Base-by-base conservation (phyloP, 768 basidiomycete species). In the Suillus discolor region DNA sequence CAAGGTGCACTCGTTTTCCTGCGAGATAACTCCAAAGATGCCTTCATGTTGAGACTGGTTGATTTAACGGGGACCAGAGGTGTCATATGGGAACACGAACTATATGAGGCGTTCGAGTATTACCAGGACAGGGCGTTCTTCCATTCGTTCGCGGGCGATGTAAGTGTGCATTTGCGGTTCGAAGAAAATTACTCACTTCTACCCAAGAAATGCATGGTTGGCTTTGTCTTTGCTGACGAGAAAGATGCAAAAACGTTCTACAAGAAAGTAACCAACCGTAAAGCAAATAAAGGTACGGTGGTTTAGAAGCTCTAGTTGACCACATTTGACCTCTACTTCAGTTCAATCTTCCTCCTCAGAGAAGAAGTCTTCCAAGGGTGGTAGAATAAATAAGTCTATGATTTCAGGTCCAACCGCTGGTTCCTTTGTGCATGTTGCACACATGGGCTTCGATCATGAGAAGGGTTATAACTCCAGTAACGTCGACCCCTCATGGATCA, bases 371-470 rank as follows among this genome's bases (percentile, higher is more conserved):
- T 74, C 79, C 60, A 89, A 88, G 68, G 86, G 87, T 8, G 91
- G 93, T 57, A 91, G 89, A 76, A 92, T 98, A 65, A 91, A 97
- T 80, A 98, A 97, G 77, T 91, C 93, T 1, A 86, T 91, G 83
- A 98, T 99, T 59, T 96, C 94, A 13, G 91, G 83, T 0, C 96
- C 96, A 2, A 85, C 88, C 5, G 75, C 80, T 1, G 89, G 89
- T 16, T 90, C 90, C 9, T 98, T 98, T 81, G 84, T 87, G 65
- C 96, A 98, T 73, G 84, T 97, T 53, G 94, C 92, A 0, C 96
- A 98, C 74, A 97, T 99, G 92, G 96, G 96, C 15, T 97, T 91
- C 75, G 93, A 97, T 71, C 75, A 85, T 0, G 89, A 97, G 69
- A 86, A 88, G 31, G 97, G 97, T 3, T 98, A 94, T 77, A 90